Percentiles rank a stretch among this genome's conserved stretches.
Evolutionary conservation across 768 basidiomycete genomes (phyloP).

Genomic region (Clathrus columnatus): DNA sequence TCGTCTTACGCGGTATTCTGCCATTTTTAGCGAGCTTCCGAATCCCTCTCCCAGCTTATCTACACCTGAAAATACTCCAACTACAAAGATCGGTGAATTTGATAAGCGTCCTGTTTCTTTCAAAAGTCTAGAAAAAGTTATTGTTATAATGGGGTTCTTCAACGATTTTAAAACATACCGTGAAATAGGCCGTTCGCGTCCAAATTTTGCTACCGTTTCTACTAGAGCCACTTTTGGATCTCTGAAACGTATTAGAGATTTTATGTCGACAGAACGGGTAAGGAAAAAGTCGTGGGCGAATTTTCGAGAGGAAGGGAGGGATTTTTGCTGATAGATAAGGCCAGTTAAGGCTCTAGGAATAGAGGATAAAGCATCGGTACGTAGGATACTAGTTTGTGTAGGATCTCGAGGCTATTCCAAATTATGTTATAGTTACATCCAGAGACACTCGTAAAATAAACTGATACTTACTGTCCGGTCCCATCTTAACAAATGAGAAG

Average conservation of each 20-base stretch:
- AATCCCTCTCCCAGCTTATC: slow-evolving; percentile 92
- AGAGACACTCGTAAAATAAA: slow-evolving; percentile 8
- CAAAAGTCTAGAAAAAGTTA: slow-evolving; percentile 49
- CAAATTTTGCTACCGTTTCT: slow-evolving; percentile 63
- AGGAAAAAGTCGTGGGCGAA: slow-evolving; percentile 90
- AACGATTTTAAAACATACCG: slow-evolving; percentile 42
- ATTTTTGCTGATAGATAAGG: slow-evolving; percentile 80
- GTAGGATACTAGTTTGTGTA: slow-evolving; percentile 46
- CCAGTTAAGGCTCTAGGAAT: slow-evolving; percentile 83
- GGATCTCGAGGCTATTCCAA: slow-evolving; percentile 32
- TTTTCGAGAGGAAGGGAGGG: slow-evolving; percentile 74
- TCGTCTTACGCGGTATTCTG: slow-evolving; percentile 83
- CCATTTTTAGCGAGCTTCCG: slow-evolving; percentile 89
- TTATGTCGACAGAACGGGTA: slow-evolving; percentile 73
- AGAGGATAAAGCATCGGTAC: slow-evolving; percentile 82
- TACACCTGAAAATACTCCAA: slow-evolving; percentile 81
- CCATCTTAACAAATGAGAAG: slow-evolving; percentile 71
- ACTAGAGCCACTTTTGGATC: slow-evolving; percentile 73
- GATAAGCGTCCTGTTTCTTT: slow-evolving; percentile 90
- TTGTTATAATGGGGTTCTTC: no score
- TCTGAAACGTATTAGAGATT: slow-evolving; percentile 68
- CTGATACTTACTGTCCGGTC: slow-evolving; percentile 52
- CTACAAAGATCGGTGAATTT: slow-evolving; percentile 87
- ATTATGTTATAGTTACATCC: background rate
- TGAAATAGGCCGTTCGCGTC: slow-evolving; percentile 56